Evolutionary conservation across 805 yeast species (phyloP).

Genomic region (Clavispora santaluciae): DNA sequence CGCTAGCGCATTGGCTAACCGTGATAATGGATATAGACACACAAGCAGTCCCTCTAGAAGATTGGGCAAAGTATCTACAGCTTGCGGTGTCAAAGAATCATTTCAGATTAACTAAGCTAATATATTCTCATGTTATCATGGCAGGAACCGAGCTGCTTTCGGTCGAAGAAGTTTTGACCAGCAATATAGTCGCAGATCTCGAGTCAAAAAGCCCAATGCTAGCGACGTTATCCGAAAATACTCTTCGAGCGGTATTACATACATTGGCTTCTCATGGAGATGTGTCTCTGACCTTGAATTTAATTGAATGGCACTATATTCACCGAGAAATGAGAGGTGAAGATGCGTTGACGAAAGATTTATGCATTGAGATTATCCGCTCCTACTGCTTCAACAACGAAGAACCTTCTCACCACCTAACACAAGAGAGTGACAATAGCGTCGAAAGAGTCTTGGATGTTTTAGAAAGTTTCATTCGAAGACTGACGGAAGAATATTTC

Average conservation of each 20-base stretch:
- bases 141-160: constrained; percentile 17
- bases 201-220: constrained; percentile 8
- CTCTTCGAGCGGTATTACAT: constrained; percentile 25
- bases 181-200: neutral
- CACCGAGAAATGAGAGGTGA: constrained; percentile 30
- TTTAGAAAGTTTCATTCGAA: constrained; percentile 21
- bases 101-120: constrained; percentile 22
- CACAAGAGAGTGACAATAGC: constrained; percentile 18
- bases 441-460: constrained; percentile 30
- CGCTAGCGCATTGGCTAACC: constrained; percentile 13
- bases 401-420: constrained; percentile 3
- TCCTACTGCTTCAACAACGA: constrained; percentile 28
- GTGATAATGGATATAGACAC: neutral
- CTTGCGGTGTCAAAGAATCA: constrained; percentile 22
- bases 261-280: constrained; percentile 34
- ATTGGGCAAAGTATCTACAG: constrained; percentile 23
- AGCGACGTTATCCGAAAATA: constrained; percentile 18
- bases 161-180: constrained; percentile 22
- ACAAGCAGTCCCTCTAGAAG: constrained; percentile 1
- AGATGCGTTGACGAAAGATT: constrained; percentile 27
- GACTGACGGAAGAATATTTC: constrained; percentile 6
- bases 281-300: constrained; percentile 26
- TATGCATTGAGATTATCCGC: constrained; percentile 28
- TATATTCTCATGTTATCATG: constrained; percentile 30
- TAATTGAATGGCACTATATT: constrained; percentile 34